A percentile compares a stretch with the other conserved stretches of the same genome.
Evolutionary conservation across 2,329 filamentous ascomycete genomes (phyloP).

Genomic region (Trichophyton schoenleinii): DNA sequence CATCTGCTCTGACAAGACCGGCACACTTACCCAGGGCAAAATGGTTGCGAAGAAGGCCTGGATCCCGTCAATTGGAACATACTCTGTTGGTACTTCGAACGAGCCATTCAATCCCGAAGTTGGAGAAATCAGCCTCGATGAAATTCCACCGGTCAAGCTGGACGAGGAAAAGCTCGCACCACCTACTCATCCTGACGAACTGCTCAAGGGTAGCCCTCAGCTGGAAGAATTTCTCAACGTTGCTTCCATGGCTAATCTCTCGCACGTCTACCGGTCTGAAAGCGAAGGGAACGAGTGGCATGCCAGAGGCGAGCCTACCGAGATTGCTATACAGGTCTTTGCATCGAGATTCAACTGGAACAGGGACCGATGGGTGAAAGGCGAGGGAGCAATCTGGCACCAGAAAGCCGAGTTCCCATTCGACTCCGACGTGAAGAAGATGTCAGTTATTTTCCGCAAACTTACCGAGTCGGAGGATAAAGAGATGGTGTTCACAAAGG

Average conservation of each 20-base stretch:
- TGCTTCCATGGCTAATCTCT: slow-evolving; percentile 53
- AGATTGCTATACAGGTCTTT: slow-evolving; percentile 65
- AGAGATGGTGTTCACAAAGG: slow-evolving; percentile 30
- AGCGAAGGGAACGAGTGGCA: slow-evolving; percentile 41
- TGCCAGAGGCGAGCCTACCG: slow-evolving; percentile 55
- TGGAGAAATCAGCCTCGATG: slow-evolving; percentile 35
- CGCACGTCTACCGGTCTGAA: slow-evolving; percentile 46
- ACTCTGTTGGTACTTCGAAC: slow-evolving; percentile 43
- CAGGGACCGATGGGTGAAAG: slow-evolving; percentile 40
- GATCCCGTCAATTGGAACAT: slow-evolving; percentile 46
- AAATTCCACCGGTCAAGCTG: slow-evolving; percentile 21
- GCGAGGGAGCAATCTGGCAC: slow-evolving; percentile 41
- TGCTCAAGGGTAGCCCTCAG: slow-evolving; percentile 36
- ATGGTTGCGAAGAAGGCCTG: slow-evolving; percentile 52
- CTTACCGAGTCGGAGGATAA: slow-evolving; percentile 13
- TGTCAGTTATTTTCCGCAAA: slow-evolving; percentile 54
- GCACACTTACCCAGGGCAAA: slow-evolving; percentile 50
- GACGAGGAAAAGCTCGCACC: slow-evolving; percentile 18
- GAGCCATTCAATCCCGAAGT: slow-evolving; percentile 46
- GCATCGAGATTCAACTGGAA: slow-evolving; percentile 56
- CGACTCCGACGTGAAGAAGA: slow-evolving; percentile 62
- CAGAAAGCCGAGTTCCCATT: slow-evolving; percentile 59
- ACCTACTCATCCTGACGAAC: slow-evolving; percentile 18
- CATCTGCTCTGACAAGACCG: slow-evolving; percentile 47
- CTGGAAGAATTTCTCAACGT: slow-evolving; percentile 49